Evolutionary conservation across 2,329 filamentous ascomycete species (phyloP), one percentile per base, ranked within the genome.

Genomic region (Phaeosphaeriaceae sp.): DNA sequence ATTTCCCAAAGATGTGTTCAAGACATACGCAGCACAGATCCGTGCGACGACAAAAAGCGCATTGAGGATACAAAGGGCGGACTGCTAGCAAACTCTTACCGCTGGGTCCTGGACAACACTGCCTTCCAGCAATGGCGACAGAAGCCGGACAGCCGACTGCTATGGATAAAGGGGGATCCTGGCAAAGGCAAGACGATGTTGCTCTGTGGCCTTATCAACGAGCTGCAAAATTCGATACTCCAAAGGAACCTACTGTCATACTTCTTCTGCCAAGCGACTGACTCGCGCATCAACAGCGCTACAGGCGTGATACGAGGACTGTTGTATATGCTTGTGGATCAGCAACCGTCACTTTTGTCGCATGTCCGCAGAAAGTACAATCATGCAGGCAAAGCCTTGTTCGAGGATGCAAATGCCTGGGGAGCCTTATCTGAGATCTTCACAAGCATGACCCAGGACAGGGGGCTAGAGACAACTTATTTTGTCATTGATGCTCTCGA

Each of bases 261-360:
- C 57, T 82, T 82, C 67, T 80, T 84, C 66, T 84, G 79, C 62
- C 75, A 84, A 61, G 69, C 71, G 17, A 76, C 75, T 4, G 67
- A 82, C 47, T 21, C 83, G 78, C 63, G 74, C 84, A 57, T 81
- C 13, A 82, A 80, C 54, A 79, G 62, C 47, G 33, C 49, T 46
- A 46, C 42, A 20, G 42, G 3, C 20, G 76, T 83, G 0, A 57
- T 84, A 2, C 74, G 78, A 0, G 80, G 82, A 0, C 67, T 85
- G 0, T 70, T 84, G 0, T 82, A 74, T 36, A 46, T 77, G 13
- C 69, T 85, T 0, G 50, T 79, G 2, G 41, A 58, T 0, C 66
- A 79, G 54, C 65, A 80, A 2, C 71, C 69, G 21, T 65, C 60
- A 3, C 72, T 83, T 1, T 0, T 53, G 60, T 45, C 27, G 22